A percentile compares a stretch with the other conserved stretches of the same genome.
Conservation (phyloP, 345 rosid genomes). For the Trapa incisa region DNA sequence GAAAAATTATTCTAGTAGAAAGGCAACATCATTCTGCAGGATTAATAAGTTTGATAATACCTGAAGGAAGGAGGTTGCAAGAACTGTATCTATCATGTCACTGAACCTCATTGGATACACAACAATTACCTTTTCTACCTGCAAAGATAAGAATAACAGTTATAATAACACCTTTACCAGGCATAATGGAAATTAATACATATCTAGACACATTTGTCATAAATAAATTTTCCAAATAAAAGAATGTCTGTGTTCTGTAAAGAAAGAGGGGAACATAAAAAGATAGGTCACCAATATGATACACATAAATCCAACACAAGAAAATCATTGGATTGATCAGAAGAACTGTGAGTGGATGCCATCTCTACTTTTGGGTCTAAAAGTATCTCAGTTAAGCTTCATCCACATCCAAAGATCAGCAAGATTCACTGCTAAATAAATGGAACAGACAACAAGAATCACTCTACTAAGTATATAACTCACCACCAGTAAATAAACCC, state of each 20-base stretch:
- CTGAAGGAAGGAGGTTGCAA: slow-evolving; percentile 91
- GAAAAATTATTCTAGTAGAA: not conserved
- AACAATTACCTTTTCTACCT: slow-evolving; percentile 81
- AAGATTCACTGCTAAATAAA: not conserved
- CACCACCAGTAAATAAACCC: not conserved
- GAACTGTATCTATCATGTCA: slow-evolving; percentile 63
- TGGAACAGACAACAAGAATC: not conserved
- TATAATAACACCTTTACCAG: not conserved
- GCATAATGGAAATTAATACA: not conserved
- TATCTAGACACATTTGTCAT: too few species aligned
- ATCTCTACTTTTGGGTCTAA: not conserved
- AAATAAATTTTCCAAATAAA: too few species aligned
- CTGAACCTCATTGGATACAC: slow-evolving; percentile 92
- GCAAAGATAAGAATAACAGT: slow-evolving; percentile 14
- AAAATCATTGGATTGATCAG: not conserved
- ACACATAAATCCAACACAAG: not conserved
- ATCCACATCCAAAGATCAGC: too few species aligned
- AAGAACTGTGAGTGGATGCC: not conserved
- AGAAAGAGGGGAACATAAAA: too few species aligned
- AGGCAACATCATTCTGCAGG: not conserved
- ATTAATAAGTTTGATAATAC: slow-evolving; percentile 21
- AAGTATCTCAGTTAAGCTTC: not conserved
- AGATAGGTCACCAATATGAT: not conserved
- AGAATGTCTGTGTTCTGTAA: too few species aligned
- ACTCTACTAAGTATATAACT: not conserved